A percentile compares a stretch with the other conserved stretches of the same genome.
These are phyloP conservation scores for Neophaeococcomyces mojaviensis DNA, from an alignment of 2,329 filamentous ascomycete species.

Conservation along the genomic window DNA sequence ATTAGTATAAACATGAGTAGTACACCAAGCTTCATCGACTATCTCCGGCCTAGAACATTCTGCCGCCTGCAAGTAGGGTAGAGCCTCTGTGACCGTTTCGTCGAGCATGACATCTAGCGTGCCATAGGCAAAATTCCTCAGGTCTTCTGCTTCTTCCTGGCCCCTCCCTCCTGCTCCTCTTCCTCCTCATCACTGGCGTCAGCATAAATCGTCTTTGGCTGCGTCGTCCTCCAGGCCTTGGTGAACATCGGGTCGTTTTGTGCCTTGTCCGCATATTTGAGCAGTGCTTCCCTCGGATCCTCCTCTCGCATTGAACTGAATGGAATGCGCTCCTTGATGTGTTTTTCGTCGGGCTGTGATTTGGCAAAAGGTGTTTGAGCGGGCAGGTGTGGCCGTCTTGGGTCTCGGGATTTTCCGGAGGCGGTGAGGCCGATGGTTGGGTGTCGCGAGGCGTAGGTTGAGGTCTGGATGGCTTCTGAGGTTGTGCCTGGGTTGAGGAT, in stretches of 20 bases:
- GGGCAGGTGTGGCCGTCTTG: slow-evolving; percentile 76
- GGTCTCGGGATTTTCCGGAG: slow-evolving; percentile 70
- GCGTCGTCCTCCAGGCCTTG: slow-evolving; percentile 83
- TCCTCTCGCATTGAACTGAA: slow-evolving; percentile 91
- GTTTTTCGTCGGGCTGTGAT: slow-evolving; percentile 78
- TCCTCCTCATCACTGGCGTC: slow-evolving; percentile 77
- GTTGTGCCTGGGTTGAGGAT: slow-evolving; percentile 54
- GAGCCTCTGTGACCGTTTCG: too few species aligned
- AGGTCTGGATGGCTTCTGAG: slow-evolving; percentile 37
- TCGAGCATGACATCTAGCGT: too few species aligned
- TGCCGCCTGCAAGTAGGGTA: too few species aligned
- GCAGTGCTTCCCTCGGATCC: slow-evolving; percentile 83
- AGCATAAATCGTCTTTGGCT: slow-evolving; percentile 85
- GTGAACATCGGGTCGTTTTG: slow-evolving; percentile 93
- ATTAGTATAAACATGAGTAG: too few species aligned
- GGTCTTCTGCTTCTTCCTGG: slow-evolving; percentile 50
- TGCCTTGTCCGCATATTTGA: slow-evolving; percentile 91
- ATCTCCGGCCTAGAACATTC: too few species aligned
- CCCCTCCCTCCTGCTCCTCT: slow-evolving; percentile 54
- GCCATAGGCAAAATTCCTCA: slow-evolving; percentile 21
- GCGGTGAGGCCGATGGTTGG: slow-evolving; percentile 68
- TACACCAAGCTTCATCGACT: too few species aligned
- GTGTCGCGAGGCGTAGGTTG: slow-evolving; percentile 52
- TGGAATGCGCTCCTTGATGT: slow-evolving; percentile 81
- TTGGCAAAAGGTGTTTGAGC: slow-evolving; percentile 83